Percentiles rank a stretch among this genome's conserved stretches.
Evolutionary conservation across 768 basidiomycete genomes (phyloP).

Genomic region (Mrakia gelida): DNA sequence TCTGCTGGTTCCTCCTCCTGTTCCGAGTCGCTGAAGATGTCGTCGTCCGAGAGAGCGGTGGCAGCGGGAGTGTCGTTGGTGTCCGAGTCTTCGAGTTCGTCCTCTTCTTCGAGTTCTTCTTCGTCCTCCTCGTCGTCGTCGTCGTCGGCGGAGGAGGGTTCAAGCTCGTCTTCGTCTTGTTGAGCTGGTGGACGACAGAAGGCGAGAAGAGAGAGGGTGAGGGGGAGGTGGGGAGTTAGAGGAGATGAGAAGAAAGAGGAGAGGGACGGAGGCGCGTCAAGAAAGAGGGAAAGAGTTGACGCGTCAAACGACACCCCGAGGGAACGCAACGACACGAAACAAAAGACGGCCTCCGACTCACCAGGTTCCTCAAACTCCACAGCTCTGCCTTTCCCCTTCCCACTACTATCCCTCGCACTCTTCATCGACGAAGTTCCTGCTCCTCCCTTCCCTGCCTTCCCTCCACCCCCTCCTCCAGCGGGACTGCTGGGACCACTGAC

Average conservation of each 20-base stretch:
- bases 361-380: background rate
- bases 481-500: background rate
- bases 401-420: background rate
- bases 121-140: conserved; percentile 2
- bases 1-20: background rate
- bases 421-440: background rate
- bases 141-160: background rate
- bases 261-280: background rate
- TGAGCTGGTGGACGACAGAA: background rate
- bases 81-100: conserved; percentile 18
- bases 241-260: background rate
- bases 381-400: background rate
- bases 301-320: background rate
- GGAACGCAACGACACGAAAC: background rate
- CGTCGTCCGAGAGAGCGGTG: background rate
- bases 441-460: background rate
- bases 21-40: background rate
- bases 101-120: conserved; percentile 19
- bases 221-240: background rate
- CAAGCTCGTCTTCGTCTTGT: conserved; percentile 15
- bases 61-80: background rate
- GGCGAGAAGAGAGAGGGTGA: background rate
- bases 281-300: background rate
- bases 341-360: background rate
- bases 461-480: background rate